Evolutionary conservation across 1,284 basidiomycete species (phyloP).

Genomic region (Trichosporon asahii): DNA sequence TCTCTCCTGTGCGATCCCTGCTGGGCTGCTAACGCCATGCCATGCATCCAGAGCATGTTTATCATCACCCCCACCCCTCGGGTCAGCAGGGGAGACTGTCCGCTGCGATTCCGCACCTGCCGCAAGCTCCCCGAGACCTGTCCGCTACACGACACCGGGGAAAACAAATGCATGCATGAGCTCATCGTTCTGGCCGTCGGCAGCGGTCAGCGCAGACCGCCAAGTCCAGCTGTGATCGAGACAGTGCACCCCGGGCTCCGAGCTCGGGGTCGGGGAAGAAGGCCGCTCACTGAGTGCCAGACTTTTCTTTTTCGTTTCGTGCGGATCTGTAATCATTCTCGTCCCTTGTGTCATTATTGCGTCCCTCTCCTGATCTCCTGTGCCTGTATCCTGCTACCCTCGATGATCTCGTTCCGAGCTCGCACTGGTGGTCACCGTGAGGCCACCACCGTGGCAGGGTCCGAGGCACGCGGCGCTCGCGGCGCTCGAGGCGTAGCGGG

Average conservation of each 20-base stretch:
- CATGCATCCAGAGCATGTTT: background rate
- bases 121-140: background rate
- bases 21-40: too few relatives aligned
- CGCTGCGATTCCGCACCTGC: background rate
- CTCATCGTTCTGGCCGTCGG: background rate
- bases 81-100: background rate
- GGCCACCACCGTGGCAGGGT: background rate
- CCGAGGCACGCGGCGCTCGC: background rate
- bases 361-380: background rate
- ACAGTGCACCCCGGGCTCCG: background rate
- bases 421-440: background rate
- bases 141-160: background rate
- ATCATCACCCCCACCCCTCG: background rate
- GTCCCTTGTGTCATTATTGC: background rate
- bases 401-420: background rate
- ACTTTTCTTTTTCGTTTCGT: background rate
- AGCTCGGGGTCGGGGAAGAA: background rate
- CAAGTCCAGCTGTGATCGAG: background rate
- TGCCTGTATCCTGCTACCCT: background rate
- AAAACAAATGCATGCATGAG: background rate
- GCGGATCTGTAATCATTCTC: slow-evolving; percentile 1
- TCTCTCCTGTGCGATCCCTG: background rate
- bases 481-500: background rate
- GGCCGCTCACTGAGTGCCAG: background rate
- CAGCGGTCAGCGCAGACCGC: background rate